Conservation (phyloP, 2,329 filamentous ascomycete species). For the Curvularia eragrostidis region DNA sequence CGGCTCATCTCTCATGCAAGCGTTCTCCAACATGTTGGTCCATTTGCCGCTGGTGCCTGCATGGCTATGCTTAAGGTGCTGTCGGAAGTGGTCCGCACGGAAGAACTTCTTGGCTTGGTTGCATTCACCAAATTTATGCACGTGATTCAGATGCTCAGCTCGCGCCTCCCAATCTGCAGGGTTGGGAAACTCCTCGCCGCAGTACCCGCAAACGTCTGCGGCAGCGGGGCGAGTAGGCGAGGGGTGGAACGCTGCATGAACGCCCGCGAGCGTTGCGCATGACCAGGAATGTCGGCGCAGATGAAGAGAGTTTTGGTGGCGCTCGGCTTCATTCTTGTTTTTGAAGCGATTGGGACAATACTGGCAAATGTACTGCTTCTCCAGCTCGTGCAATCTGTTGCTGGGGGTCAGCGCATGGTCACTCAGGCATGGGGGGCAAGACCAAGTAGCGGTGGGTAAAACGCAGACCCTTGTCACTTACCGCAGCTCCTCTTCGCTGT, state of each 20-base stretch:
- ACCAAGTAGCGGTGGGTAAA: slow-evolving; percentile 36
- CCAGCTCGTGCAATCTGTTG: slow-evolving; percentile 80
- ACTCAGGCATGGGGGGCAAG: slow-evolving; percentile 13
- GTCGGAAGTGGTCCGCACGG: slow-evolving; percentile 94
- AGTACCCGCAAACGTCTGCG: slow-evolving; percentile 90
- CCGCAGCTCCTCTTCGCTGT: slow-evolving; percentile 82
- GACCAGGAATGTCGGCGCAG: slow-evolving; percentile 95
- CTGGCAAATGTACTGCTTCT: slow-evolving; percentile 94
- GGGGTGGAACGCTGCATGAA: slow-evolving; percentile 84
- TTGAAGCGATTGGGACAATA: slow-evolving; percentile 97
- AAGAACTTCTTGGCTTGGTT: slow-evolving; percentile 99
- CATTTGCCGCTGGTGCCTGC: slow-evolving; percentile 96
- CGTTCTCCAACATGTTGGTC: slow-evolving; percentile 97
- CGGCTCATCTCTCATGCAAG: slow-evolving; percentile 92
- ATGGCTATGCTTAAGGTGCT: slow-evolving; percentile 97
- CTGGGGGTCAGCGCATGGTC: slow-evolving; percentile 30
- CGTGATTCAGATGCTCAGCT: slow-evolving; percentile 83
- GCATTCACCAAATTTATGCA: slow-evolving; percentile 97
- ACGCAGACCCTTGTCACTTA: slow-evolving; percentile 57
- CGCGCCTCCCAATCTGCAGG: slow-evolving; percentile 88
- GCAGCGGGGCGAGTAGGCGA: slow-evolving; percentile 67
- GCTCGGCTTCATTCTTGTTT: slow-evolving; percentile 97
- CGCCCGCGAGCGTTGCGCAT: slow-evolving; percentile 78
- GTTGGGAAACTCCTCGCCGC: slow-evolving; percentile 88
- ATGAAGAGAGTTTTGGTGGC: slow-evolving; percentile 94